Conservation (phyloP, 768 basidiomycete genomes). For the Mrakia gelida region DNA sequence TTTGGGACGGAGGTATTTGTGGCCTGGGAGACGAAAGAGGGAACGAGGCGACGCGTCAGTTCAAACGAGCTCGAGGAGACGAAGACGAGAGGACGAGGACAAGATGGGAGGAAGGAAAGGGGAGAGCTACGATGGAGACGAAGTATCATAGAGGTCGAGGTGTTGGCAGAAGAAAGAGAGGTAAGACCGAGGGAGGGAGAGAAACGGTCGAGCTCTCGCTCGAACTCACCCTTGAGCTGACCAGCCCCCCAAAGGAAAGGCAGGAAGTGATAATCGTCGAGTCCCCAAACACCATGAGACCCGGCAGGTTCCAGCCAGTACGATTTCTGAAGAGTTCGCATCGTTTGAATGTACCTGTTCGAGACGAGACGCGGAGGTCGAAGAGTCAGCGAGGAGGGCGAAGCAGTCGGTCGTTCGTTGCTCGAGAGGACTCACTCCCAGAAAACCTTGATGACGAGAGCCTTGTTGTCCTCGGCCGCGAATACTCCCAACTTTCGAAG, state of each 20-base stretch:
- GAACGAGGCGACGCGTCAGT: background rate
- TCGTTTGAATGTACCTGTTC: conserved; percentile 45
- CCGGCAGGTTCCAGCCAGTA: conserved; percentile 99
- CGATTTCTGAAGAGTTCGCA: conserved; percentile 73
- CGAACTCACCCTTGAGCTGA: conserved; percentile 32
- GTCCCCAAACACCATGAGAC: conserved; percentile 97
- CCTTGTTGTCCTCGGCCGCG: conserved; percentile 60
- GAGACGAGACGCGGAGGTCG: background rate
- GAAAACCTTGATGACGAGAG: conserved; percentile 77
- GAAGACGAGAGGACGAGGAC: background rate
- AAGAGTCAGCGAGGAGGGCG: background rate
- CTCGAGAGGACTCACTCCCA: conserved; percentile 61
- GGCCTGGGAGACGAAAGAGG: conserved; percentile 50
- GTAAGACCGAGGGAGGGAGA: background rate
- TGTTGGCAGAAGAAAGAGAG: background rate
- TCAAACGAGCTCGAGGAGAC: background rate
- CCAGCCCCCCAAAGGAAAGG: conserved; percentile 57
- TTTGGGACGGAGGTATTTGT: conserved; percentile 85
- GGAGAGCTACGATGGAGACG: too few relatives aligned
- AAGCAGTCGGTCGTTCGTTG: background rate
- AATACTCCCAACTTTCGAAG: conserved; percentile 67
- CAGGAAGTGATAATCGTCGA: conserved; percentile 78
- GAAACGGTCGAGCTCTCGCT: background rate
- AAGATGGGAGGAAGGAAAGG: too few relatives aligned
- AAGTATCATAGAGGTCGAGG: too few relatives aligned